Base-by-base conservation (phyloP, 208 protist species). In the Leishmania tarentolae region DNA sequence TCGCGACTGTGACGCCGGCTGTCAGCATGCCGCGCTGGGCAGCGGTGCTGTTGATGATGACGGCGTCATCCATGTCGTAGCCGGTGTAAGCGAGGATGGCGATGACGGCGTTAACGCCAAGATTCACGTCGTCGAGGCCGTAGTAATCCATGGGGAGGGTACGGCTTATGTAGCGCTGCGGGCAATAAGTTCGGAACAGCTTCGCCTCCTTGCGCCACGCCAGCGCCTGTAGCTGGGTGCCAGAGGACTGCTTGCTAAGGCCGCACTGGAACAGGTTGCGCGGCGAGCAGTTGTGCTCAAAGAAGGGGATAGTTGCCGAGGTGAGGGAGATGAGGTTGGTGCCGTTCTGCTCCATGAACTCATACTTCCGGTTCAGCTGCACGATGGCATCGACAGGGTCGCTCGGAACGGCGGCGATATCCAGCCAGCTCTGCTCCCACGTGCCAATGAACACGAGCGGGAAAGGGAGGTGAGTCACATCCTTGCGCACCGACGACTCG, bases 21-120 rank as follows among this genome's bases (percentile, higher is more conserved):
- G 99, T 98, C 68, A 97, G 91, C 90, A 99, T 99, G 44, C 99
- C 99, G 66, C 99, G 90, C 85, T 99, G 98, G 50, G 95, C 94
- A 5, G 99, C 92, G 0, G 93, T 95, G 88, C 99, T 99, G 91
- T 99, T 99, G 78, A 99, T 88, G 69, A 99, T 99, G 78, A 99
- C 98, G 35, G 99, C 99, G 88, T 99, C 99, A 88, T 99, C 99
- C 99, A 99, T 99, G 92, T 99, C 99, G 89, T 99, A 99, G 74
- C 98, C 99, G 8, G 99, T 99, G 95, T 99, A 99, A 31, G 99
- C 96, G 79, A 99, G 91, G 76, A 99, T 99, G 40, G 99, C 99
- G 52, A 99, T 97, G n/a, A 99, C 92, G 28, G 99, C 99, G 90
- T 99, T 99, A 11, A 97, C 96, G 71, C 99, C 99, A 44, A 97